Base-by-base conservation (phyloP, 2,329 filamentous ascomycete species). In the Claviceps lovelessii region DNA sequence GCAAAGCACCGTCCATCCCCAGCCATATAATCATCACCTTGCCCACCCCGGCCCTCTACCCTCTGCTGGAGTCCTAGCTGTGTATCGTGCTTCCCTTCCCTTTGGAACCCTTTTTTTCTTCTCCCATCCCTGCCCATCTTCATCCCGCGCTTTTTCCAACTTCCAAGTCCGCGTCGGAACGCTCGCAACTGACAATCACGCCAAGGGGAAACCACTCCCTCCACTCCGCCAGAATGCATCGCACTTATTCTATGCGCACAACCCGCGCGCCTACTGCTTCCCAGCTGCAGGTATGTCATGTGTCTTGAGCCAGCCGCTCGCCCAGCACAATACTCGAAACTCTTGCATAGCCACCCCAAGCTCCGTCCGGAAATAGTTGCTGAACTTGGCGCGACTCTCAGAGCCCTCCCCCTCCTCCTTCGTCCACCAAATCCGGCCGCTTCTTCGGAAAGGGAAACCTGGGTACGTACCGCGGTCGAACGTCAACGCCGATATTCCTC, bases 181-280 rank as follows among this genome's bases (percentile, higher is more conserved):
- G 35, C 35, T 37, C 35, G 10, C 35, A 11, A 19, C 7, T 51
- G 10, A 31, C 45, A 47, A 17, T 13, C 46, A 49, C 7, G 19
- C 58, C 54, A 53, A 55, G 53, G 55, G 58, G 58, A 55, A 55
- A 52, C 55, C 56, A 49, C 52, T 55, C 56, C 60, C 59, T 61
- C 47, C 53, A 54, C 52, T 58, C 58, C 58, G 53, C 56, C 72
- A 74, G 58, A 55, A 98, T 98, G 91, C 93, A 98, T 81, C 90
- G 91, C 72, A 96, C 93, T 61, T 98, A 97, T 72, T 95, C 90
- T 65, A 95, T 96, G 93, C 90, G 93, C 85, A 87, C 94, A 74
- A 86, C 88, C 73, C 85, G 93, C 79, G 89, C 89, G 72, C 93
- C 93, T 51, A 98, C 93, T 61, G 93, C 93, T 67, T 94, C 90